Percentiles rank a stretch among this genome's conserved stretches.
These are phyloP conservation scores for Vishniacozyma victoriae DNA, from an alignment of 768 basidiomycete species.

Conservation along the genomic window DNA sequence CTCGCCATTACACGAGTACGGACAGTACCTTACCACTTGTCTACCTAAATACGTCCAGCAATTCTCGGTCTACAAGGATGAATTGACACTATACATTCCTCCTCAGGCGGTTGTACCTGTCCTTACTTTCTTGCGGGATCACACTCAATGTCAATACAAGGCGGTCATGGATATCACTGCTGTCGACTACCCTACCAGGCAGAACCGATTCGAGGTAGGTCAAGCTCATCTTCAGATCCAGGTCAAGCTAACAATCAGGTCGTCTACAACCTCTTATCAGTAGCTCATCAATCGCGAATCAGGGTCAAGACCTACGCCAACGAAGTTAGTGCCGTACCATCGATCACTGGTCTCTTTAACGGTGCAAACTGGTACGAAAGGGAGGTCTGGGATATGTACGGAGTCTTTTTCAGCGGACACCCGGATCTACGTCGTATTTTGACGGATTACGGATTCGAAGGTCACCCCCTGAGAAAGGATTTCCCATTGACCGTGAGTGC, in stretches of 20 bases:
- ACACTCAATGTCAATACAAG: slow-evolving; percentile 93
- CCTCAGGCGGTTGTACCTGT: slow-evolving; percentile 78
- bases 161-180: slow-evolving; percentile 86
- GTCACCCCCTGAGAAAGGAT: slow-evolving; percentile 94
- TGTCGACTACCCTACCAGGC: slow-evolving; percentile 87
- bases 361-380: slow-evolving; percentile 99
- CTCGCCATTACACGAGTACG: slow-evolving; percentile 78
- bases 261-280: slow-evolving; percentile 87
- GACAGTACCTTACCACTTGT: slow-evolving; percentile 85
- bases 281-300: slow-evolving; percentile 72
- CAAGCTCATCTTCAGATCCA: background rate
- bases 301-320: slow-evolving; percentile 96
- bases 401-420: slow-evolving; percentile 92
- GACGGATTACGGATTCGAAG: slow-evolving; percentile 98
- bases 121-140: slow-evolving; percentile 87
- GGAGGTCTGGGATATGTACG: slow-evolving; percentile 96
- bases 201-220: slow-evolving; percentile 75
- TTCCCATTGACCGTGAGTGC: slow-evolving; percentile 84
- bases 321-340: slow-evolving; percentile 86
- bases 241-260: slow-evolving; percentile 48
- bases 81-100: slow-evolving; percentile 78
- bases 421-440: slow-evolving; percentile 96
- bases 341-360: slow-evolving; percentile 66
- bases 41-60: slow-evolving; percentile 97
- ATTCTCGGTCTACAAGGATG: slow-evolving; percentile 94